A percentile compares a stretch with the other conserved stretches of the same genome.
These are phyloP conservation scores for Chaetomiaceae sp. DNA, from an alignment of 2,329 filamentous ascomycete species.

Conservation along the genomic window DNA sequence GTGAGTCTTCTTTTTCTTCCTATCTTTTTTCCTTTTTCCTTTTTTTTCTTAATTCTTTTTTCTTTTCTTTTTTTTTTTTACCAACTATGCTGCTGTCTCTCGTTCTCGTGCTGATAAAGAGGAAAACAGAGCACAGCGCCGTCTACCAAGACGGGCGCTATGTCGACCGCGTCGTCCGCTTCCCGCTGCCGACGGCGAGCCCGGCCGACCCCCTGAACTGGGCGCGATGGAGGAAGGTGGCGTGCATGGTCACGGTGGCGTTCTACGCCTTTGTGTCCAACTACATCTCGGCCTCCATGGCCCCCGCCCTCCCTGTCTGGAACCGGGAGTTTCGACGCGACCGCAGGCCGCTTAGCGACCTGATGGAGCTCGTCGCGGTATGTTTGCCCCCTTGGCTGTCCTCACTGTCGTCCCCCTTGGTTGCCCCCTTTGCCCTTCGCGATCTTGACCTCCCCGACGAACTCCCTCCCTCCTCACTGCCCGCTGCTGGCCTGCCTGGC, in stretches of 20 bases:
- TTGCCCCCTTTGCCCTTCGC: no score
- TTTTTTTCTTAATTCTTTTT: no score
- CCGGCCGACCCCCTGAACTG: conserved; percentile 37
- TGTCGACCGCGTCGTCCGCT: conserved; percentile 20
- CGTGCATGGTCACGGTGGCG: conserved; percentile 28
- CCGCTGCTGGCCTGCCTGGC: no score
- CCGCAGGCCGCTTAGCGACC: conserved; percentile 23
- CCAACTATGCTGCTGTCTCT: no score
- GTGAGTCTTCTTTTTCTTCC: neutral
- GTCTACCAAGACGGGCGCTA: conserved; percentile 5
- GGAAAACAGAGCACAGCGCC: conserved; percentile 10
- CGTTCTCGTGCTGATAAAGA: no score
- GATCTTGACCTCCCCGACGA: no score
- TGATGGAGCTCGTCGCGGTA: conserved; percentile 33
- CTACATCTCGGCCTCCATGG: conserved; percentile 31
- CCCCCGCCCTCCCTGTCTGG: conserved; percentile 34
- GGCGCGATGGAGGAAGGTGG: conserved; percentile 31
- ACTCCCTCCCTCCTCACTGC: no score
- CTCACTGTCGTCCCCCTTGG: no score
- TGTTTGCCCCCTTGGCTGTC: neutral
- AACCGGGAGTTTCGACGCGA: conserved; percentile 29
- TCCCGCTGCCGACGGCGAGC: conserved; percentile 29
- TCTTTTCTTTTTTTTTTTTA: no score
- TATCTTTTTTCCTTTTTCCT: neutral
- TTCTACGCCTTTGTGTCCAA: conserved; percentile 35